Conservation (phyloP, 106 monocot species). For the Acanthochlamys bracteata region DNA sequence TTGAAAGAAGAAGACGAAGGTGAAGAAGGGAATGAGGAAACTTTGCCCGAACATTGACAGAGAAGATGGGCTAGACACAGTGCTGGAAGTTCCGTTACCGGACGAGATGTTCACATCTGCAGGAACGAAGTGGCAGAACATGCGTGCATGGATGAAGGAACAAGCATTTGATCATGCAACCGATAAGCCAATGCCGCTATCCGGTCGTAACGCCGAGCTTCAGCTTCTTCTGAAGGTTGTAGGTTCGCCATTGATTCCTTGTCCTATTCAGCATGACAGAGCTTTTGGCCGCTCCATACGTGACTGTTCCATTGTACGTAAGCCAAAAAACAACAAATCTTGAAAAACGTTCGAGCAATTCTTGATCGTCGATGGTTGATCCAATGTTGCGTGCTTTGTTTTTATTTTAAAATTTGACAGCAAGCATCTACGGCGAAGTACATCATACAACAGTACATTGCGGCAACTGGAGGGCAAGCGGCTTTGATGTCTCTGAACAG, state of each 20-base stretch:
- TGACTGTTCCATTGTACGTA: slow-evolving; percentile 79
- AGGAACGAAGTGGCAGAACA: slow-evolving; percentile 22
- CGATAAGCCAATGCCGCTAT: slow-evolving; percentile 8
- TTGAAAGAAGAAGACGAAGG: neutral
- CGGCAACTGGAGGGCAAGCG: slow-evolving; percentile 70
- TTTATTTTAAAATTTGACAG: too few relatives aligned
- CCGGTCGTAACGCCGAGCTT: slow-evolving; percentile 58
- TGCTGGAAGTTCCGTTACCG: slow-evolving; percentile 87
- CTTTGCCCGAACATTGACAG: slow-evolving; percentile 69
- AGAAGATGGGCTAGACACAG: slow-evolving; percentile 76
- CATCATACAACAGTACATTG: slow-evolving; percentile 77
- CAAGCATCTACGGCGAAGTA: slow-evolving; percentile 81
- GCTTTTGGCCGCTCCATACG: slow-evolving; percentile 61
- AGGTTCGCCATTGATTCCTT: slow-evolving; percentile 77
- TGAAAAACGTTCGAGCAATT: neutral
- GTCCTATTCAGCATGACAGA: slow-evolving; percentile 55
- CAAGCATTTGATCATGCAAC: slow-evolving; percentile 36
- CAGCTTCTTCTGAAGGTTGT: slow-evolving; percentile 80
- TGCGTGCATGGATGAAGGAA: slow-evolving; percentile 55
- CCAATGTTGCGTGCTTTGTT: neutral
- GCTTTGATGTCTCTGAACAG: slow-evolving; percentile 52
- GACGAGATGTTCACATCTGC: slow-evolving; percentile 63
- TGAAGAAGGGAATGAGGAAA: slow-evolving; percentile 57
- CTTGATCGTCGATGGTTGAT: neutral
- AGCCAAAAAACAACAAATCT: neutral